A percentile compares a stretch with the other conserved stretches of the same genome.
These are phyloP conservation scores for Boletus sp. DNA, from an alignment of 768 basidiomycete genomes.

Conservation along the genomic window DNA sequence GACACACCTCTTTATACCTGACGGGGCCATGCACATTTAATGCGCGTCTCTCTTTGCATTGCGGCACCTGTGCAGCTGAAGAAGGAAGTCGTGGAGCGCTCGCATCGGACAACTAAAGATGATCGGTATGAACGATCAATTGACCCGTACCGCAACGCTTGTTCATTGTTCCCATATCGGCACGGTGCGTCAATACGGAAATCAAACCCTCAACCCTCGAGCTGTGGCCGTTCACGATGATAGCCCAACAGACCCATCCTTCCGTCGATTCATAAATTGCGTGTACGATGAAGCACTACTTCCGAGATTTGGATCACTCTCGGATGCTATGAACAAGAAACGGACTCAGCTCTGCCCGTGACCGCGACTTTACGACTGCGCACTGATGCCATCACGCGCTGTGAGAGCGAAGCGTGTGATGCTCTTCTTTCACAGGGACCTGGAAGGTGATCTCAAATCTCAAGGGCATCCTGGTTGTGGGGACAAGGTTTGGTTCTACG, in stretches of 20 bases:
- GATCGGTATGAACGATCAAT: neutral
- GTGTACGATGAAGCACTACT: neutral
- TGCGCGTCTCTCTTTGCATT: neutral
- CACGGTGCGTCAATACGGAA: neutral
- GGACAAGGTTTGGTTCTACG: conserved; percentile 4
- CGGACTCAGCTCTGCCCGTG: neutral
- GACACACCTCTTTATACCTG: conserved; percentile 15
- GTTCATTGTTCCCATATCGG: neutral
- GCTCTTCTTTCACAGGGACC: neutral
- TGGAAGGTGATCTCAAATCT: neutral
- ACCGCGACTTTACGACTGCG: neutral
- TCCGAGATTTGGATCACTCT: neutral
- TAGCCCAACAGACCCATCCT: too few species aligned
- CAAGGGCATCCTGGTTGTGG: neutral
- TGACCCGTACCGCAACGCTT: neutral
- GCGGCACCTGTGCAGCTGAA: neutral
- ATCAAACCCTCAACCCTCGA: conserved; percentile 8
- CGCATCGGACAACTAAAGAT: neutral
- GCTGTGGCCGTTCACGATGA: neutral
- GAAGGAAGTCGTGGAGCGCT: neutral
- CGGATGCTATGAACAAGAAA: neutral
- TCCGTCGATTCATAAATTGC: neutral
- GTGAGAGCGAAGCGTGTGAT: neutral
- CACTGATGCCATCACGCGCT: neutral
- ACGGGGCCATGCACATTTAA: neutral